Base-by-base conservation (phyloP, 495 filamentous ascomycete species). In the Podospora comata region DNA sequence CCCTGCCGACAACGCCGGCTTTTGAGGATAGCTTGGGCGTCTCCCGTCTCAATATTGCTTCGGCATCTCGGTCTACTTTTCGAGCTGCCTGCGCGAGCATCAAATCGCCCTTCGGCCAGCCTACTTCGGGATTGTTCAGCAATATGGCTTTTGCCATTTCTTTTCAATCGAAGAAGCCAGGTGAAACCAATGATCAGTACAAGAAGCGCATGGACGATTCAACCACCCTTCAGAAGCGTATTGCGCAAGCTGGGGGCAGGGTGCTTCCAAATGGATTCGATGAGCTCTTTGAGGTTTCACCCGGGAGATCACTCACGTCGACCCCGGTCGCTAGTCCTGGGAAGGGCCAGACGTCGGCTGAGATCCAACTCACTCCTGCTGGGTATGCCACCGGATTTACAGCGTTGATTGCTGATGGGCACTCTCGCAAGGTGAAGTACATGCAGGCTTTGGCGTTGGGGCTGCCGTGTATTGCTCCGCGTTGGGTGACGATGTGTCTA, bases 361-460 rank as follows among this genome's bases (percentile, higher is more conserved):
- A 76, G 6, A 74, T 77, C 16, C 74, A 44, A 23, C 70, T 77
- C 5, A 87, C 79, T 0, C 55, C 78, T 0, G 76, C 78, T 15
- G 85, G 87, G 30, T 76, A 82, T 19, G 75, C 82, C 13, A 78
- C 90, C 0, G 92, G 92, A 4, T 98, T 99, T 76, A 85, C 89
- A 0, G 92, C 90, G 26, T 80, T 98, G 19, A 93, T 99, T 68
- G 89, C 95, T 0, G 91, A 97, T 76, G 85, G 86, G 30, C 89
- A 97, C 77, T 96, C 90, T 15, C 88, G 95, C n/a, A 90, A 91
- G 65, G 87, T 88, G 48, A 99, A 99, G 70, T 97, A 95, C 78
- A 90, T 99, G 84, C 94, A 98, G 76, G 95, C 95, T 0, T 87
- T 99, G 15, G 94, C 96, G 7, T 85, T 99, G 4, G 92, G 92